Base-by-base conservation (phyloP, 192 early-diverging fungal species). In the Glomus cerebriforme region DNA sequence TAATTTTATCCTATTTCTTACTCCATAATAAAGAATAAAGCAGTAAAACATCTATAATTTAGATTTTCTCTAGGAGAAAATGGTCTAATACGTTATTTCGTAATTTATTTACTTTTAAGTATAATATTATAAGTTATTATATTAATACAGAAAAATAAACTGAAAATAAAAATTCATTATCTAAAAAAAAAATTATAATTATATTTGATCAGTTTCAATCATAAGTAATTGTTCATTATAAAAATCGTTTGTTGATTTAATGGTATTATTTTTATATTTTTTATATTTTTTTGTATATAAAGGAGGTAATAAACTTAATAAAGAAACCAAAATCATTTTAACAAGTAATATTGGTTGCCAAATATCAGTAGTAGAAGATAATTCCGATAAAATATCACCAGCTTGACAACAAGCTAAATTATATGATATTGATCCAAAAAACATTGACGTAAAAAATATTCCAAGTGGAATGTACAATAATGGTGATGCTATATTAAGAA, bases 391-490 rank as follows among this genome's bases (percentile, higher is more conserved):
- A 64, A 89, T 85, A 65, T 84, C 81, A 43, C 88, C 88, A 10
- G 88, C 86, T 75, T 89, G 86, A 9, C 82, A 79, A 47, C 85
- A 87, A 10, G 86, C 82, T 59, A 87, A 85, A 59, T 89, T 89
- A 74, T 89, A 89, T 13, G 88, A 87, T 73, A 86, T 83, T 9
- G 81, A 83, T 26, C 88, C 88, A 59, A 87, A 74, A 59, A 89
- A 84, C 63, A 86, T 89, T 6, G 88, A 86, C 8, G 82, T 82
- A 74, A 89, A 86, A 67, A 89, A 89, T 3, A 86, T 83, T 5
- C 81, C 34, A 24, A 86, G 79, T 24, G 88, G 84, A 15, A 89
- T 79, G 12, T 80, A 82, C 1, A 89, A 77, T 66, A 89, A 62
- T 2, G 88, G 86, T 59, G 86, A 84, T 17, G 83, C 77, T 79